Evolutionary conservation across 2,329 filamentous ascomycete genomes (phyloP).

Genomic region (Fusarium kyushuense): DNA sequence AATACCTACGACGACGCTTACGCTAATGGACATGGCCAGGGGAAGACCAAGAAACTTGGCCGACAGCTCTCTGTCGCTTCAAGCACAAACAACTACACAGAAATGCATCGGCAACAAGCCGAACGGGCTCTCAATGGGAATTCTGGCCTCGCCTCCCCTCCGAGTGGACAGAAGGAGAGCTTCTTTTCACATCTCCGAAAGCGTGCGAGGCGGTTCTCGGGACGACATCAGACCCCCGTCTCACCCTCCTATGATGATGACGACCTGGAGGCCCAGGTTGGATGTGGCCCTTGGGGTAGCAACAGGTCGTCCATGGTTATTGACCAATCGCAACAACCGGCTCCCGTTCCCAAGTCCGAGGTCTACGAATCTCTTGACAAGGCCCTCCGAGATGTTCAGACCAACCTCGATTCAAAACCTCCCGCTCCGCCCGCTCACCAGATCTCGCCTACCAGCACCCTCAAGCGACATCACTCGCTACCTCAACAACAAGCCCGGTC

Average conservation of each 20-base stretch:
- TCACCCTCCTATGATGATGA: constrained; percentile 89
- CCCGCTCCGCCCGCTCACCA: constrained; percentile 68
- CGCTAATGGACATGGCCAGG: constrained; percentile 60
- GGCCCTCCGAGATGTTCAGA: constrained; percentile 67
- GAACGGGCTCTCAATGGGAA: constrained; percentile 90
- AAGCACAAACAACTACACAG: constrained; percentile 91
- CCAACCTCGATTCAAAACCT: constrained; percentile 60
- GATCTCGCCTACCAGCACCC: constrained; percentile 60
- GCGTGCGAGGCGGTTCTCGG: constrained; percentile 90
- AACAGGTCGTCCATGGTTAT: constrained; percentile 87
- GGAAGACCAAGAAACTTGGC: constrained; percentile 91
- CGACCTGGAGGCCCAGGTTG: constrained; percentile 92
- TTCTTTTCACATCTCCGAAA: constrained; percentile 99
- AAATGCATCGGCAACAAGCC: constrained; percentile 89
- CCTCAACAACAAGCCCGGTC: constrained; percentile 73
- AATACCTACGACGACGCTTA: constrained; percentile 67
- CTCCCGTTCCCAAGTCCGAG: constrained; percentile 65
- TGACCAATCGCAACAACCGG: constrained; percentile 67
- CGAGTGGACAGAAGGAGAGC: constrained; percentile 87
- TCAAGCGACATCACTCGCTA: constrained; percentile 75
- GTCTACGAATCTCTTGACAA: constrained; percentile 72
- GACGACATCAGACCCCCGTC: constrained; percentile 84
- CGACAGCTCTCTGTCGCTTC: constrained; percentile 93
- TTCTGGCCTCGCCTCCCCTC: constrained; percentile 79
- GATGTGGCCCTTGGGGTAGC: constrained; percentile 88